Evolutionary conservation across 2,329 filamentous ascomycete genomes (phyloP).

Genomic region (Cordyceps tenuipes): DNA sequence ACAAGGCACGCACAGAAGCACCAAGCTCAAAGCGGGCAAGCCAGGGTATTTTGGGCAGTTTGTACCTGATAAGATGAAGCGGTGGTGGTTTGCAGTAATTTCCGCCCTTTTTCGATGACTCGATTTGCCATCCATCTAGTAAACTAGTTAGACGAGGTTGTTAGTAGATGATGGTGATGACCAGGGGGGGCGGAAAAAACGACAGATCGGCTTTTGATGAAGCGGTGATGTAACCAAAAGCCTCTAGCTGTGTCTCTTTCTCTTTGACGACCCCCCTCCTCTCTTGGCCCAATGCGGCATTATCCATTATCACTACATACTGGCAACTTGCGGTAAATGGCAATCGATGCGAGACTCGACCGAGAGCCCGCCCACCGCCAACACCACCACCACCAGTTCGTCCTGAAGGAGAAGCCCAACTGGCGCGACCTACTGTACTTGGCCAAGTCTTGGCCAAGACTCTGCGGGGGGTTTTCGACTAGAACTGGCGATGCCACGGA

Average conservation of each 20-base stretch:
- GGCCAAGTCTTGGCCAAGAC: background rate
- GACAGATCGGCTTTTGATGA: background rate
- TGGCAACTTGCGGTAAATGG: background rate
- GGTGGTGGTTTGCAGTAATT: background rate
- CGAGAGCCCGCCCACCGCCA: background rate
- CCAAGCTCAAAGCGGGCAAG: slow-evolving; percentile 6
- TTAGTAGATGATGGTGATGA: background rate
- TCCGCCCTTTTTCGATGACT: background rate
- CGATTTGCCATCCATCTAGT: background rate
- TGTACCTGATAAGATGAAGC: background rate
- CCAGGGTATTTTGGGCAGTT: too few relatives aligned
- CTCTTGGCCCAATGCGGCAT: background rate
- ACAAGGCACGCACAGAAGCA: background rate
- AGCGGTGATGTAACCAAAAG: background rate
- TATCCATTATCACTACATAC: too few relatives aligned
- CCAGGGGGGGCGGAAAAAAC: background rate
- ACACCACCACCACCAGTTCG: background rate
- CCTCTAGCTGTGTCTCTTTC: background rate
- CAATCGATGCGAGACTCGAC: background rate
- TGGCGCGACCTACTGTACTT: background rate
- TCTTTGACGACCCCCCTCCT: background rate
- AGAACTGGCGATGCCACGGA: background rate
- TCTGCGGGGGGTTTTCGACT: background rate
- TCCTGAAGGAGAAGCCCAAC: background rate
- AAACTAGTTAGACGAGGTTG: background rate